Percentiles rank a stretch among this genome's conserved stretches.
Conservation (phyloP, 2,329 filamentous ascomycete species). For the Colletotrichum sp. region DNA sequence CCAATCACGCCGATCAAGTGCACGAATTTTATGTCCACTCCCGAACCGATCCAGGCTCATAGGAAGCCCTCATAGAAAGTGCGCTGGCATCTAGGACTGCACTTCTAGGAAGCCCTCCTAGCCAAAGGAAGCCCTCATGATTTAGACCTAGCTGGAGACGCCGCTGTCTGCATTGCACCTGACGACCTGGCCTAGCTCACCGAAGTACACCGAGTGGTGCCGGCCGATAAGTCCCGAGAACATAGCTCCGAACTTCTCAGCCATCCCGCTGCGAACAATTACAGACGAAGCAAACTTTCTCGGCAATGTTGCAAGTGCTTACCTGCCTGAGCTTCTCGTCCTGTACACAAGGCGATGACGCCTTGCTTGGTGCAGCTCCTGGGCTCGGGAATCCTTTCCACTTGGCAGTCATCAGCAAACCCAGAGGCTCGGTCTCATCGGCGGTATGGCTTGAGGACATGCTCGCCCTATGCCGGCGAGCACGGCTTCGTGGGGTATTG, state of each 20-base stretch:
- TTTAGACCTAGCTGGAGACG: not conserved
- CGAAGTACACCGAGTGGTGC: not conserved
- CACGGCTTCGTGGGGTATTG: not conserved
- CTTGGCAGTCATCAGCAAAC: not conserved
- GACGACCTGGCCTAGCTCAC: not conserved
- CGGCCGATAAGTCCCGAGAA: not conserved
- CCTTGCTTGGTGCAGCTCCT: not conserved
- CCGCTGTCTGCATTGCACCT: not conserved
- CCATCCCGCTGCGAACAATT: fast-evolving
- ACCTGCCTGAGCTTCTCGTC: not conserved
- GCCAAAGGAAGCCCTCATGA: not conserved
- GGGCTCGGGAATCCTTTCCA: not conserved
- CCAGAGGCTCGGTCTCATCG: not conserved
- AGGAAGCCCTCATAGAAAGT: not conserved
- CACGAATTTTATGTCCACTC: not conserved
- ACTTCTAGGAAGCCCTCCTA: not conserved
- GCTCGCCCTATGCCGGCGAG: not conserved
- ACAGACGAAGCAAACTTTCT: not conserved
- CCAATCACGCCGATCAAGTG: not conserved
- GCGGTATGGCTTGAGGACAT: not conserved
- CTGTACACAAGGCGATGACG: not conserved
- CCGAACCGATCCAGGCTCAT: not conserved
- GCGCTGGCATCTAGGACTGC: not conserved
- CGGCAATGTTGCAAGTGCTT: not conserved
- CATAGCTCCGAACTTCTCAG: not conserved